Base-by-base conservation (phyloP, 176 grass and related monocot species). In the Cocos nucifera region DNA sequence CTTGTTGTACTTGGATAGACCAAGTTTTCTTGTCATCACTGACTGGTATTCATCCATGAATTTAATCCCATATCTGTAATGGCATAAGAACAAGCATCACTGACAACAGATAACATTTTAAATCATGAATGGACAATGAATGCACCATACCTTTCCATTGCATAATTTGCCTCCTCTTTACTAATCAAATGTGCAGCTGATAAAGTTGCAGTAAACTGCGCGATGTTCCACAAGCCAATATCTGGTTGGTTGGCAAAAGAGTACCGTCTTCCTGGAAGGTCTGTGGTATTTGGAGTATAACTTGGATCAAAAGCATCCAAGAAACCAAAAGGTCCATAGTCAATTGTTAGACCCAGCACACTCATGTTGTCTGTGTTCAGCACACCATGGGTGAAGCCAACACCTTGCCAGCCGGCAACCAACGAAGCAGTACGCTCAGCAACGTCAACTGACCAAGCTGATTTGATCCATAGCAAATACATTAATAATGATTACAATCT, bases 291-390 rank as follows among this genome's bases (percentile, higher is more conserved):
- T 22, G 93, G 93, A 60, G 87, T 92, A 69, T 70, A 92, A 49
- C 79, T 83, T 49, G 93, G 93, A 63, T 98, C 93, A 71, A 98
- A 98, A 22, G 93, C 93, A 85, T 98, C 93, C 24, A 98, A 78
- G 54, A 98, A 98, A 17, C 93, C 93, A 66, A 98, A 98, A 54
- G 93, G 93, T 22, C 93, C 87, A 70, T 92, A 98, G 22, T 98
- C 93, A 73, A 98, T 92, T 70, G 93, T 98, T 28, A 85, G 63
- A 70, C 87, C 93, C 63, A 98, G 64, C 21, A 92, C 87, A 50
- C 93, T 98, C 93, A 92, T 98, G 69, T 98, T 98, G 39, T 98
- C 87, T 7, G 93, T 98, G 78, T 98, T 98, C n/a, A 98, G 72
- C 18, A 98, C 93, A 58, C 93, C 87, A 71, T 98, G 93, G 53